Evolutionary conservation across 371 early-diverging fungal genomes (phyloP).

Genomic region (Chytridiales sp.): DNA sequence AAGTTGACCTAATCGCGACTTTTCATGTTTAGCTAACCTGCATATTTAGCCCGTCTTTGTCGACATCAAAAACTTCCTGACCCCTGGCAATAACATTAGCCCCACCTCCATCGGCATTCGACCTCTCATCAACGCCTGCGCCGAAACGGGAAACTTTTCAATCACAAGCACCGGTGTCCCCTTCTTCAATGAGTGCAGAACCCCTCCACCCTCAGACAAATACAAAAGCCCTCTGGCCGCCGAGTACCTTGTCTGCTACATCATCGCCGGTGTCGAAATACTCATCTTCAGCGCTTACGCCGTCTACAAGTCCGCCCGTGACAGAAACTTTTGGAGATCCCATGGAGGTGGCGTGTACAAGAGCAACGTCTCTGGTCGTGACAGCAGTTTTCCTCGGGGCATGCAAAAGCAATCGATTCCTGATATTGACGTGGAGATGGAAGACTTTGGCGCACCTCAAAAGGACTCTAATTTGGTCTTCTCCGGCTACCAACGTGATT

Average conservation of each 20-base stretch:
- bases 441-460: constrained; percentile 30
- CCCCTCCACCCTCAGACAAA: constrained; percentile 7
- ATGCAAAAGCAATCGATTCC: constrained; percentile 10
- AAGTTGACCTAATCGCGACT: too few species aligned
- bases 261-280: constrained; percentile 25
- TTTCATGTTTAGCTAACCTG: too few species aligned
- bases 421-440: constrained; percentile 24
- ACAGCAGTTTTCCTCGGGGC: constrained; percentile 10
- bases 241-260: constrained; percentile 37
- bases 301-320: constrained; percentile 20
- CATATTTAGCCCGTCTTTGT: constrained; percentile 3
- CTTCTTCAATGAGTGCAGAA: constrained; percentile 13
- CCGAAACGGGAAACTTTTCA: constrained; percentile 4
- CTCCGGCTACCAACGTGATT: constrained; percentile 63
- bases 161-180: neutral
- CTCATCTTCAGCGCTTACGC: constrained; percentile 24
- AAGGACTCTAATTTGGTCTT: constrained; percentile 52
- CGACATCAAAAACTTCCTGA: neutral
- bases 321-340: neutral
- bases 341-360: neutral
- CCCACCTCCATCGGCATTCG: neutral
- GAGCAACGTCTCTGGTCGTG: constrained; percentile 4
- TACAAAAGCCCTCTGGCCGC: constrained; percentile 21
- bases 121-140: constrained; percentile 13
- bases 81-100: neutral